Base-by-base conservation (phyloP, 345 rosid genomes). In the Luvunga scandens region DNA sequence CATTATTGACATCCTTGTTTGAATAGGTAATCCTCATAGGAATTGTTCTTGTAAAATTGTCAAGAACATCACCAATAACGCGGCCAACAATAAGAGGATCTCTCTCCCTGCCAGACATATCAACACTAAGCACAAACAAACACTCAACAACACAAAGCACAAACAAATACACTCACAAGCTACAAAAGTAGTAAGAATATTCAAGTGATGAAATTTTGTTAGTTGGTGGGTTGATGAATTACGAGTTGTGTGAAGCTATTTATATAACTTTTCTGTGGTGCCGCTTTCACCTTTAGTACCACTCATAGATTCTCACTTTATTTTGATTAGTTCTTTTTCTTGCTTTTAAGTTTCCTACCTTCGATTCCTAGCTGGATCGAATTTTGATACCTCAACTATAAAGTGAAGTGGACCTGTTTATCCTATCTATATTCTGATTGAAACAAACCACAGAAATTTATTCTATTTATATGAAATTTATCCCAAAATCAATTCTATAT, bases 11-110 rank as follows among this genome's bases (percentile, higher is more conserved):
- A 68, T 85, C 89, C 74, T 77, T 85, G 42, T 8, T 63, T 39
- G 19, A 66, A 80, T 71, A 91, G 39, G 24, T 57, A 28, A 82
- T 86, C 67, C 82, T 86, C 22, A 91, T 79, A 19, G 92, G 22
- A 34, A 88, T 75, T 6, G 92, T 87, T 80, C 81, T 79, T 7
- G 82, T 78, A 63, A 90, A 91, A 14, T 91, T 88, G 42, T 91
- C 92, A 75, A 91, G 63, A 33, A 91, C 90, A 76, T 91, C 95
- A 24, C 95, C 95, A 24, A 91, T 78, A 7, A 91, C 93, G 16
- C 95, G 74, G 28, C 93, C 95, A 27, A 91, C 90, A 10, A 81
- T 87, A 4, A 91, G 86, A 4, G 92, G 92, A 31, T 91, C 93
- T 81, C 92, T 84, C 4, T 87, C 69, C 25, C 69, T 65, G 34